A percentile compares a stretch with the other conserved stretches of the same genome.
These are phyloP conservation scores for Colletotrichum plurivorum DNA, from an alignment of 2,329 filamentous ascomycete species.

Conservation along the genomic window DNA sequence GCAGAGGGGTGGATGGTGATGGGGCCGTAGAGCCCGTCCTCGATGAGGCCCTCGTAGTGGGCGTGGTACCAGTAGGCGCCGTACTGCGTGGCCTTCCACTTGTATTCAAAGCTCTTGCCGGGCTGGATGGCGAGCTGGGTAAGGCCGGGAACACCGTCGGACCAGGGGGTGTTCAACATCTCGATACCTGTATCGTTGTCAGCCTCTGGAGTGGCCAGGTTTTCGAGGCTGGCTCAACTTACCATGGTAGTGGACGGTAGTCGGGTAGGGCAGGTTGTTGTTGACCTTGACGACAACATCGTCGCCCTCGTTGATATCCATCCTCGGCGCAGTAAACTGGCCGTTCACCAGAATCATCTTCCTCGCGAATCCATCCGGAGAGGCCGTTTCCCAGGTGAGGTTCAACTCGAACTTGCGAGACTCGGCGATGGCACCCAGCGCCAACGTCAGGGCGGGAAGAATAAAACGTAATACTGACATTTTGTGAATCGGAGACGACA, in stretches of 20 bases:
- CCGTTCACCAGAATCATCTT: slow-evolving; percentile 69
- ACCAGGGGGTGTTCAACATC: slow-evolving; percentile 64
- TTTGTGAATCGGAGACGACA: neutral
- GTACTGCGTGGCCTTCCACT: slow-evolving; percentile 68
- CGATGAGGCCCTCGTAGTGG: slow-evolving; percentile 68
- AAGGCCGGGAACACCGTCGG: slow-evolving; percentile 72
- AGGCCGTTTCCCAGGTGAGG: slow-evolving; percentile 54
- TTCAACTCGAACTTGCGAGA: slow-evolving; percentile 44
- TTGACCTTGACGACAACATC: slow-evolving; percentile 58
- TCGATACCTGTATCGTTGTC: slow-evolving; percentile 47
- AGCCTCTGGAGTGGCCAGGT: neutral
- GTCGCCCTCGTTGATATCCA: slow-evolving; percentile 68
- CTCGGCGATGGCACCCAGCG: slow-evolving; percentile 37
- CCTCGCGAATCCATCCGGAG: slow-evolving; percentile 60
- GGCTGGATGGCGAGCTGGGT: slow-evolving; percentile 67
- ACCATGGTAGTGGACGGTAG: slow-evolving; percentile 67
- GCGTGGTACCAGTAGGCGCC: slow-evolving; percentile 75
- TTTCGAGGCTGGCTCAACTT: slow-evolving; percentile 10
- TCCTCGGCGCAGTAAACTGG: slow-evolving; percentile 72
- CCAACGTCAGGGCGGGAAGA: slow-evolving; percentile 38
- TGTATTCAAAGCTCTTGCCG: slow-evolving; percentile 64
- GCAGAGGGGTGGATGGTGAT: slow-evolving; percentile 62
- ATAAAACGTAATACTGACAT: slow-evolving; percentile 40
- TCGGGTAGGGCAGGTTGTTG: slow-evolving; percentile 63
- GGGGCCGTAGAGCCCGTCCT: slow-evolving; percentile 72